Conservation (phyloP, 148 eudicot species). For the Rhododendron kiyosumense region DNA sequence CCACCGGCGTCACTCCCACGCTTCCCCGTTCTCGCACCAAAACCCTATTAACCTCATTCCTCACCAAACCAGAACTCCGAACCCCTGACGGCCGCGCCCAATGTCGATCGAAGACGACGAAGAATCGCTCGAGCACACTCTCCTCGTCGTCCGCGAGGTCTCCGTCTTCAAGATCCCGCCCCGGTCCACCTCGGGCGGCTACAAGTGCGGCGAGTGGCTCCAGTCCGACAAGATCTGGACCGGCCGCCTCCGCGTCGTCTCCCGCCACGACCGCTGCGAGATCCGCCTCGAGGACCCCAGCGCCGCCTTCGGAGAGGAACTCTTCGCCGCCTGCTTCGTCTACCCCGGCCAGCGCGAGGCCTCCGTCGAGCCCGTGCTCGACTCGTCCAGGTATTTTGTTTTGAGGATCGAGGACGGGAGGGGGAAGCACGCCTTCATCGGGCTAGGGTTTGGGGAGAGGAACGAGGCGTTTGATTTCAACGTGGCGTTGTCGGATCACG, state of each 20-base stretch:
- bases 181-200: conserved; percentile 82
- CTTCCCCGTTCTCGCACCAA: not conserved
- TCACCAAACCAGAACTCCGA: not conserved
- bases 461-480: conserved; percentile 99
- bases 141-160: conserved; percentile 94
- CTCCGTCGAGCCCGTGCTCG: conserved; percentile 78
- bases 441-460: conserved; percentile 81
- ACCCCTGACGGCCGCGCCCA: not conserved
- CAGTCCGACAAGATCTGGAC: conserved; percentile 98
- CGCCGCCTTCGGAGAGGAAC: conserved; percentile 52
- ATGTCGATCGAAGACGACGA: conserved; percentile 42
- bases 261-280: conserved; percentile 72
- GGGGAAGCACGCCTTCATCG: conserved; percentile 92
- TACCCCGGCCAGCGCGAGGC: conserved; percentile 66
- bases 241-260: conserved; percentile 88
- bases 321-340: conserved; percentile 87
- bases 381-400: conserved; percentile 87
- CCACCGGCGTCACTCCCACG: not conserved
- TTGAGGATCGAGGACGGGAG: conserved; percentile 84
- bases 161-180: conserved; percentile 94
- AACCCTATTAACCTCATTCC: not conserved
- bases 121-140: conserved; percentile 91
- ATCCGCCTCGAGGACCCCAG: conserved; percentile 88
- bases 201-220: conserved; percentile 99
- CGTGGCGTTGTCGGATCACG: conserved; percentile 92